Conservation (phyloP, 768 basidiomycete species). For the Suillus luteus region DNA sequence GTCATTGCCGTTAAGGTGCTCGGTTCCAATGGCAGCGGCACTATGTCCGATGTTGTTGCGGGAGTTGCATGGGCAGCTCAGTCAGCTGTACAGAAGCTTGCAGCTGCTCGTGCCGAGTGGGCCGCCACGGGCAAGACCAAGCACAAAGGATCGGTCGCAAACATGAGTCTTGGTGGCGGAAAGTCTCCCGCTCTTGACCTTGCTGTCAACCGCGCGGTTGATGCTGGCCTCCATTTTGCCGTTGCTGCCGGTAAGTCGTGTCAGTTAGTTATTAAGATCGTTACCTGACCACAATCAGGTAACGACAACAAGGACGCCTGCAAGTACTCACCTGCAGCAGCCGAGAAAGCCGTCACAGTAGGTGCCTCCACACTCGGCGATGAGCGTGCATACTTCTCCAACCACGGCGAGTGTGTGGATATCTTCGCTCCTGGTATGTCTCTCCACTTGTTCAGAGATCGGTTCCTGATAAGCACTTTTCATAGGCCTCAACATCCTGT, state of each 20-base stretch:
- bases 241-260: slow-evolving; percentile 85
- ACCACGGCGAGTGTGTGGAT: slow-evolving; percentile 88
- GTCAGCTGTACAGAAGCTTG: slow-evolving; percentile 53
- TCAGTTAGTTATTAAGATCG: neutral
- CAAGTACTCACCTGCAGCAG: slow-evolving; percentile 87
- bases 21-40: slow-evolving; percentile 91
- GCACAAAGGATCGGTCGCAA: slow-evolving; percentile 94
- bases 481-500: slow-evolving; percentile 80
- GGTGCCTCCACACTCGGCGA: slow-evolving; percentile 86
- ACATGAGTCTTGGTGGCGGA: slow-evolving; percentile 98
- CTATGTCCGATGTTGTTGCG: slow-evolving; percentile 90
- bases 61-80: slow-evolving; percentile 83
- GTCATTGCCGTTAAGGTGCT: slow-evolving; percentile 92
- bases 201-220: slow-evolving; percentile 84
- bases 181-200: slow-evolving; percentile 84
- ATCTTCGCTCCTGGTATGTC: slow-evolving; percentile 80
- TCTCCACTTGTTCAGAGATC: neutral
- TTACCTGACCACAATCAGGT: slow-evolving; percentile 37
- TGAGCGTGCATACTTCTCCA: slow-evolving; percentile 90
- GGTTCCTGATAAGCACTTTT: slow-evolving; percentile 7
- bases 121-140: slow-evolving; percentile 72
- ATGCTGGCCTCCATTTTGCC: slow-evolving; percentile 88
- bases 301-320: slow-evolving; percentile 91
- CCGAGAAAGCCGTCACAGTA: slow-evolving; percentile 90
- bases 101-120: slow-evolving; percentile 64